These are phyloP conservation scores for Colletotrichum cordylinicola DNA, from an alignment of 2,329 filamentous ascomycete species.

Conservation along the genomic window DNA sequence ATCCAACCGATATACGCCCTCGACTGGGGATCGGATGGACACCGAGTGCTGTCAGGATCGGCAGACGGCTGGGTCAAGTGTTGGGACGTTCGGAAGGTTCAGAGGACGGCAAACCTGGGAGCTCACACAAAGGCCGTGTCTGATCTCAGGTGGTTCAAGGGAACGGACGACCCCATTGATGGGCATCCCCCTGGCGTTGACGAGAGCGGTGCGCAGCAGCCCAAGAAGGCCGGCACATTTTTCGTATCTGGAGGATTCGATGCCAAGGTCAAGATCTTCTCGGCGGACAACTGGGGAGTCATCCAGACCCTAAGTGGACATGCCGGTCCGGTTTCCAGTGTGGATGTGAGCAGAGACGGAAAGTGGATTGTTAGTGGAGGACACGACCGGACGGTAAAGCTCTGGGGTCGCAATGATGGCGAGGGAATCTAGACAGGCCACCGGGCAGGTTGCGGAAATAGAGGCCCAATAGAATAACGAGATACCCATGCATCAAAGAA, in stretches of 20 bases:
- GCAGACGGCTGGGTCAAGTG: constrained; percentile 97
- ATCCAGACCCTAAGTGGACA: constrained; percentile 89
- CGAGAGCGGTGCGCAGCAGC: constrained; percentile 69
- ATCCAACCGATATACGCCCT: constrained; percentile 93
- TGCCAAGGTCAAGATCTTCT: constrained; percentile 94
- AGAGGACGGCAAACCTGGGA: constrained; percentile 82
- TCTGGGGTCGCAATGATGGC: constrained; percentile 89
- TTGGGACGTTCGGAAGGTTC: constrained; percentile 94
- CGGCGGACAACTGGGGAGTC: constrained; percentile 92
- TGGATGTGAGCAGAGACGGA: constrained; percentile 85
- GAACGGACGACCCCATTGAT: constrained; percentile 74
- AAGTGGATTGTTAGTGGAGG: constrained; percentile 95
- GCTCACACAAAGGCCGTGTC: constrained; percentile 92
- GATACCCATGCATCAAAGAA: neutral
- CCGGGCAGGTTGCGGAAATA: neutral
- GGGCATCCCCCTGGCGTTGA: constrained; percentile 65
- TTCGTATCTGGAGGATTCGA: constrained; percentile 93
- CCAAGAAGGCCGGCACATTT: constrained; percentile 90
- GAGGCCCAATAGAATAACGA: constrained; percentile 2
- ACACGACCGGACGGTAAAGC: constrained; percentile 92
- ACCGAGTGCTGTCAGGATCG: constrained; percentile 91
- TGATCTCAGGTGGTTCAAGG: constrained; percentile 93
- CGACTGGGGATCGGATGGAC: constrained; percentile 90
- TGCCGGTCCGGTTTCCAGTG: constrained; percentile 88
- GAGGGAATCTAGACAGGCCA: constrained; percentile 48